phyloP scores from a whole-genome alignment of 2,329 filamentous ascomycete genomes.

The Arthrobotrys sphaeroides region DNA sequence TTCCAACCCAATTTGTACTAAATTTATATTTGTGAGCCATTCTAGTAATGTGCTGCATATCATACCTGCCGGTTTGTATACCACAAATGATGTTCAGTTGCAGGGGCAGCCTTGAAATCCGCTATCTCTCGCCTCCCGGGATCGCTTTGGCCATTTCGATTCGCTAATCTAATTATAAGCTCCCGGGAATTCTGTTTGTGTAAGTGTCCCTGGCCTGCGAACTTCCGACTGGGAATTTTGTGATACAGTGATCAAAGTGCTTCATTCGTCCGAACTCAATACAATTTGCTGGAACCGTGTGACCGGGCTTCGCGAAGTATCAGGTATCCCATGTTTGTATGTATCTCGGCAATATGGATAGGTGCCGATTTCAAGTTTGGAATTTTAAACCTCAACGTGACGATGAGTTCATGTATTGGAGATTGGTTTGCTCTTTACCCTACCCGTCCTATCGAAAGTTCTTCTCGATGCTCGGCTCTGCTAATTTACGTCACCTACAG shows the following conservation, averaged over 20 bases:
- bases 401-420: too few relatives aligned
- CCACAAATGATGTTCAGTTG: neutral
- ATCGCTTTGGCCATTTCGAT: neutral
- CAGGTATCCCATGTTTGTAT: neutral
- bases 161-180: neutral
- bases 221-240: neutral
- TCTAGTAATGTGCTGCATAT: neutral
- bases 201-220: neutral
- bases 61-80: neutral
- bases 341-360: too few relatives aligned
- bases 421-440: too few relatives aligned
- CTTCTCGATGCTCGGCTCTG: neutral
- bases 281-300: neutral
- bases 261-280: neutral
- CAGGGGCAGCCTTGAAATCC: neutral
- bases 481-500: neutral
- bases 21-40: neutral
- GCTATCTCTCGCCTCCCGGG: neutral
- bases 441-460: too few relatives aligned
- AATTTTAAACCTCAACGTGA: too few relatives aligned
- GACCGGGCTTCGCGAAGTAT: neutral
- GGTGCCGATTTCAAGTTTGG: too few relatives aligned
- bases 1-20: neutral
- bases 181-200: slow-evolving; percentile 8
- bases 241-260: neutral